A percentile compares a stretch with the other conserved stretches of the same genome.
These are phyloP conservation scores for Corynascus novoguineensis DNA, from an alignment of 495 filamentous ascomycete genomes.

Conservation along the genomic window DNA sequence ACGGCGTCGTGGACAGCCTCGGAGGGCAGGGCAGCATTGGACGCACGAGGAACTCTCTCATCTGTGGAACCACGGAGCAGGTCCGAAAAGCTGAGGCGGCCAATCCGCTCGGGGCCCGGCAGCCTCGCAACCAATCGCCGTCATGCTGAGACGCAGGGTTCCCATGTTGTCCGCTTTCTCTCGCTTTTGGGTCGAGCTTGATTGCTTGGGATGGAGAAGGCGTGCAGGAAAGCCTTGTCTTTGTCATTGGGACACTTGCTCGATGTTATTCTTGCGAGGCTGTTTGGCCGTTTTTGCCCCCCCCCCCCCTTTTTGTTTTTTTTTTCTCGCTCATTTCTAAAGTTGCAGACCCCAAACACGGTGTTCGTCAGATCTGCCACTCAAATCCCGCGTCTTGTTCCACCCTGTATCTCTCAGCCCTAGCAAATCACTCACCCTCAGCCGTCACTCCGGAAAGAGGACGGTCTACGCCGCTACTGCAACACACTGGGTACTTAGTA, in stretches of 20 bases:
- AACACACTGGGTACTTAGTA: background rate
- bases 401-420: background rate
- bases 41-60: background rate
- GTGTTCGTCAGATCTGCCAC: background rate
- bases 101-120: background rate
- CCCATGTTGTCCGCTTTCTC: background rate
- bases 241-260: background rate
- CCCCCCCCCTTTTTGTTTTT: background rate
- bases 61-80: slow-evolving; percentile 1
- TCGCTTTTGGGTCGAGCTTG: background rate
- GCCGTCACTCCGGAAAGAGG: background rate
- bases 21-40: background rate
- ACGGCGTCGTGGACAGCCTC: background rate
- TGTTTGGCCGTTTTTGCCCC: background rate
- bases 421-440: background rate
- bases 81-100: slow-evolving; percentile 7
- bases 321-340: background rate
- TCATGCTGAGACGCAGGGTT: background rate
- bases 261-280: background rate
- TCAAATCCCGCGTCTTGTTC: background rate
- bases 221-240: slow-evolving; percentile 1
- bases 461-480: background rate
- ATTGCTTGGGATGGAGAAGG: background rate
- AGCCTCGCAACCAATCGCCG: background rate
- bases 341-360: background rate